These are phyloP conservation scores for Schoenoplectus tabernaemontani DNA, from an alignment of 202 grass and related monocot genomes.

Conservation along the genomic window DNA sequence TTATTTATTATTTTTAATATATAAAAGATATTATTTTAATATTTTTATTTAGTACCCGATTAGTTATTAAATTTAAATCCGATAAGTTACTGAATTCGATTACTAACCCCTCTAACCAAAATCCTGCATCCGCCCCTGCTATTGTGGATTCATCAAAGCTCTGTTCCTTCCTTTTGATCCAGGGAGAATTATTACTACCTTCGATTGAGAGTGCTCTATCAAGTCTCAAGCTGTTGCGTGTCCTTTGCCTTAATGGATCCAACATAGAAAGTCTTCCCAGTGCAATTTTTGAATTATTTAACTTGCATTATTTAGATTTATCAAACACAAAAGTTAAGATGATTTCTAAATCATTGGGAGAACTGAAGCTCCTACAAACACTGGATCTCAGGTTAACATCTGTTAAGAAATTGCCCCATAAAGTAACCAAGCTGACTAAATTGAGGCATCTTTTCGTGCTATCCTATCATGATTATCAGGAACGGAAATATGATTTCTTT, in stretches of 20 bases:
- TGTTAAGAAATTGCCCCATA: conserved; percentile 1
- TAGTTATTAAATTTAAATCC: too few species aligned
- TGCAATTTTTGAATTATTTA: conserved; percentile 22
- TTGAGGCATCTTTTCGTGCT: background rate
- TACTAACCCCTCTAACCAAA: too few species aligned
- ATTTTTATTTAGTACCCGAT: too few species aligned
- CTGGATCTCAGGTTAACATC: background rate
- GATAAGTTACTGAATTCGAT: too few species aligned
- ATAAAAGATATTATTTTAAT: too few species aligned
- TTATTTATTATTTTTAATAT: too few species aligned
- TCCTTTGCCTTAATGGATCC: background rate
- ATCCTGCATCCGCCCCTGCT: too few species aligned
- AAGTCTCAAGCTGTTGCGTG: conserved; percentile 19
- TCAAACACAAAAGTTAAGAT: background rate
- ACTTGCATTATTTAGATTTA: background rate
- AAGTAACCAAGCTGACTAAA: background rate
- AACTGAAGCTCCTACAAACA: conserved; percentile 19
- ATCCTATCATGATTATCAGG: background rate
- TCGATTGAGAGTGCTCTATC: conserved; percentile 3
- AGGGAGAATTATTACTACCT: background rate
- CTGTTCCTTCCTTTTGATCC: conserved; percentile 23
- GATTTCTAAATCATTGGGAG: background rate
- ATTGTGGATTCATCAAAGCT: background rate
- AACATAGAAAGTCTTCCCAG: background rate
- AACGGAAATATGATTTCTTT: conserved; percentile 22